Evolutionary conservation across 148 eudicot genomes (phyloP).

Genomic region (Vaccinium vitisidaea): DNA sequence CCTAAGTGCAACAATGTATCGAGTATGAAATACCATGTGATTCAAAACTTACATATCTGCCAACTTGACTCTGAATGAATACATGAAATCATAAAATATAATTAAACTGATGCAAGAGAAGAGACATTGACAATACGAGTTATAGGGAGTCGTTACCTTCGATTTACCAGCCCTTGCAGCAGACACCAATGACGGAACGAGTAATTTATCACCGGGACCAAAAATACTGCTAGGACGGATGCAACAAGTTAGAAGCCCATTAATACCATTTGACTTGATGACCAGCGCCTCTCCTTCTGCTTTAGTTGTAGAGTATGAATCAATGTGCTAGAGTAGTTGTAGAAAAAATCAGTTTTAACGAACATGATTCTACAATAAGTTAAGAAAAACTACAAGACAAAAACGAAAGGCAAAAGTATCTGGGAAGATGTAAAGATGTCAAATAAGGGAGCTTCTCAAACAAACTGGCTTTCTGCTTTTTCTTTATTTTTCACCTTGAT

Average conservation of each 20-base stretch:
- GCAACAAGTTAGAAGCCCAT: slow-evolving; percentile 91
- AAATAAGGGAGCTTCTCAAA: slow-evolving; percentile 8
- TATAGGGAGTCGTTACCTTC: slow-evolving; percentile 47
- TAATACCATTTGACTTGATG: slow-evolving; percentile 75
- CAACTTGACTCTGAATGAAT: not conserved
- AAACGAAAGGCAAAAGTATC: not conserved
- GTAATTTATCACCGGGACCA: slow-evolving; percentile 95
- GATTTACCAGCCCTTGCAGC: slow-evolving; percentile 95
- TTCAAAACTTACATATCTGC: not conserved
- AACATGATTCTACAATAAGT: no score
- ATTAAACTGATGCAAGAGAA: not conserved
- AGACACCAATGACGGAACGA: slow-evolving; percentile 81
- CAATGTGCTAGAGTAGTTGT: slow-evolving; percentile 64
- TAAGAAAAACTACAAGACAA: not conserved
- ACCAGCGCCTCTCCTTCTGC: slow-evolving; percentile 91
- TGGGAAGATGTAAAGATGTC: not conserved
- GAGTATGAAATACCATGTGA: not conserved
- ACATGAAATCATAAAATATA: not conserved
- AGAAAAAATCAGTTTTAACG: not conserved
- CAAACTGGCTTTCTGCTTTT: not conserved
- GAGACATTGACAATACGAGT: not conserved
- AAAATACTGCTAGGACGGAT: slow-evolving; percentile 93
- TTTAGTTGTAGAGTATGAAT: slow-evolving; percentile 88
- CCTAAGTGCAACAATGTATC: not conserved
- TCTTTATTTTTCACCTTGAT: not conserved